phyloP scores from a whole-genome alignment of 305 asterid genomes.

The Euphrasia arctica region DNA sequence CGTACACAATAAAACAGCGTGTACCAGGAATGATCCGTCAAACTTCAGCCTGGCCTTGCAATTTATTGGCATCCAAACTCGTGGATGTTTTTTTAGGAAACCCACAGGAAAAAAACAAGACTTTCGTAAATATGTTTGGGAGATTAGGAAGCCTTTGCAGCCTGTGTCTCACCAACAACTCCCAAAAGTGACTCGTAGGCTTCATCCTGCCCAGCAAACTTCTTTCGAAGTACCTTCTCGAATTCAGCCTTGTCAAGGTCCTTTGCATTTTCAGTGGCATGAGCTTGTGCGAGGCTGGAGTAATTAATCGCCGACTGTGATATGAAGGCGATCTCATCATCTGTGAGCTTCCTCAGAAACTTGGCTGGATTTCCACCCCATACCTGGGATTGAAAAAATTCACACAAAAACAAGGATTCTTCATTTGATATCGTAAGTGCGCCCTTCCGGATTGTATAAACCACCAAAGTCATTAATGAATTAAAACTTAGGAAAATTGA shows the following conservation, averaged over 20 bases:
- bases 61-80: constrained; percentile 50
- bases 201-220: constrained; percentile 50
- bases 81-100: constrained; percentile 27
- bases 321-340: constrained; percentile 80
- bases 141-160: constrained; percentile 55
- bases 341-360: constrained; percentile 87
- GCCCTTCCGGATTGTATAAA: constrained; percentile 5
- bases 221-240: constrained; percentile 75
- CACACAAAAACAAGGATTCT: constrained; percentile 21
- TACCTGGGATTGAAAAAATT: constrained; percentile 40
- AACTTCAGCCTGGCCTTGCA: constrained; percentile 43
- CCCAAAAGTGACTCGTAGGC: constrained; percentile 57
- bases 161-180: constrained; percentile 47
- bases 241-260: constrained; percentile 67
- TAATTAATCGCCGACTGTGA: constrained; percentile 80
- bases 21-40: constrained; percentile 42
- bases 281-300: constrained; percentile 68
- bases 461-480: constrained; percentile 8
- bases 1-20: constrained; percentile 20
- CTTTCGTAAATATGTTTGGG: constrained; percentile 7
- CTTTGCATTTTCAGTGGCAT: constrained; percentile 89
- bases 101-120: constrained; percentile 27
- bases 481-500: constrained; percentile 3
- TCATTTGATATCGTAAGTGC: constrained; percentile 11
- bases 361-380: constrained; percentile 99